Percentiles rank a stretch among this genome's conserved stretches.
These are phyloP conservation scores for Ascochyta rabiei DNA, from an alignment of 2,329 filamentous ascomycete species.

Conservation along the genomic window DNA sequence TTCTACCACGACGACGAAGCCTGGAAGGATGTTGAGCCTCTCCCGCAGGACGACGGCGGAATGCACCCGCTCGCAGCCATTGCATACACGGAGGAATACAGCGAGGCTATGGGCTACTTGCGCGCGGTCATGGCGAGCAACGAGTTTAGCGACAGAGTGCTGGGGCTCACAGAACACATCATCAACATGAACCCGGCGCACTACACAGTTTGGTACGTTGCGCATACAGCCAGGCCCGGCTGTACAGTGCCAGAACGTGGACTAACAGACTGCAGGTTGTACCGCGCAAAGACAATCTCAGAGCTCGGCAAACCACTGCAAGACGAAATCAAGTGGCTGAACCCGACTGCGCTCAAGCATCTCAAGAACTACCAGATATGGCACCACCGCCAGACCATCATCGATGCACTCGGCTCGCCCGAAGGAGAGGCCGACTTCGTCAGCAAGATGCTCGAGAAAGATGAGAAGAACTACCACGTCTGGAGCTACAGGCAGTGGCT, in stretches of 20 bases:
- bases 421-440: conserved; percentile 77
- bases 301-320: conserved; percentile 68
- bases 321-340: conserved; percentile 84
- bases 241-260: background rate
- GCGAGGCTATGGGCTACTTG: conserved; percentile 90
- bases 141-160: conserved; percentile 78
- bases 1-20: conserved; percentile 70
- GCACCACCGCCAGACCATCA: conserved; percentile 66
- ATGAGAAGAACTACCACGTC: conserved; percentile 98
- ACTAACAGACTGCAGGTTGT: conserved; percentile 64
- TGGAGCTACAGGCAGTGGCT: conserved; percentile 91
- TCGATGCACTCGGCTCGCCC: conserved; percentile 63
- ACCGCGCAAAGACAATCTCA: conserved; percentile 80
- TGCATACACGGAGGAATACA: conserved; percentile 87
- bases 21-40: conserved; percentile 85
- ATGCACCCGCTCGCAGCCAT: conserved; percentile 83
- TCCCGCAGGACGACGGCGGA: conserved; percentile 81
- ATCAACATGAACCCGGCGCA: conserved; percentile 94
- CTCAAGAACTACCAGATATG: conserved; percentile 99
- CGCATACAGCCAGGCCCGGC: background rate
- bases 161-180: conserved; percentile 85
- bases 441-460: conserved; percentile 77
- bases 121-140: conserved; percentile 90
- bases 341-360: conserved; percentile 78
- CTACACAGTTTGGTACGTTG: conserved; percentile 86